Evolutionary conservation across 129 eudicot genomes (phyloP), one percentile per base, ranked within the genome.

Genomic region (Pseudognaphalium luteoalbum): DNA sequence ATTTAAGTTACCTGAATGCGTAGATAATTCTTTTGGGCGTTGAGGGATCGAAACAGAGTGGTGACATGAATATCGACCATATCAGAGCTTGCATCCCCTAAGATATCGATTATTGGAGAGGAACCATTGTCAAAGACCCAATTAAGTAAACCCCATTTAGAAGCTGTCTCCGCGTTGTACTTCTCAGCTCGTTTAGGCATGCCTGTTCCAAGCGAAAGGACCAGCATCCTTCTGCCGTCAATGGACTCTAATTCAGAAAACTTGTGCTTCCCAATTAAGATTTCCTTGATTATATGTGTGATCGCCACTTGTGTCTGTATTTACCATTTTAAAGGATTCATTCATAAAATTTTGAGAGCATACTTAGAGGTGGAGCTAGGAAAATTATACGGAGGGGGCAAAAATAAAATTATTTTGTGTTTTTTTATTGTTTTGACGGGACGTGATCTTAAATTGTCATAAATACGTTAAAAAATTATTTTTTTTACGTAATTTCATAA

Each of bases 61-160:
- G 92, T 85, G 52, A 91, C 90, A 59, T 91, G 97, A 72, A 91
- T 82, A 80, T 91, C 96, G 8, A 91, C 97, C 96, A 88, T 88
- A 66, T 88, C 97, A 0, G 90, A 73, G 68, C 97, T 83, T 41
- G 92, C 95, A 42, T 87, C 95, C 1, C 76, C 41, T 28, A 39
- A 91, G 3, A 82, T 76, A 47, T 88, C 90, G 0, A 88, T 19
- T 59, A 91, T 56, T 1, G 97, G 96, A 16, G 95, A 75, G 3
- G 81, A 73, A 6, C 96, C 96, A 17, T 85, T 77, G 80, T 83
- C 76, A 66, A 70, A 91, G 0, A 88, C 82, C 97, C 97, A 91
- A 25, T 80, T 76, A 14, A 91, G 75, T 65, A 85, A 51, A 22
- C 97, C 92, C 97, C 97, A 91, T 22, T 54, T 74, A 21, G 92